Conservation (phyloP, 129 eudicot genomes). For the Mikania micrantha region DNA sequence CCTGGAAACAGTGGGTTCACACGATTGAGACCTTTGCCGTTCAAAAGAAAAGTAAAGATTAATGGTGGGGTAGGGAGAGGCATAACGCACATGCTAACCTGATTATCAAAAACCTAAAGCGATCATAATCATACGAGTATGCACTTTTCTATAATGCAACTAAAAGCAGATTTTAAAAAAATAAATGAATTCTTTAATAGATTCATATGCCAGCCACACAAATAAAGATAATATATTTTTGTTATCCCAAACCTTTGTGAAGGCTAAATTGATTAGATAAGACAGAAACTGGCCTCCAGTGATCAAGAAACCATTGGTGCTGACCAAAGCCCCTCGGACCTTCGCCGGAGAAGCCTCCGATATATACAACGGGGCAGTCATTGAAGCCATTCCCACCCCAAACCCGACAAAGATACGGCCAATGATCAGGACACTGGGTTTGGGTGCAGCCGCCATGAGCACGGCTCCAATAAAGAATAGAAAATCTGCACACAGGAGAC, state of each 20-base stretch:
- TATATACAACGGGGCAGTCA: slow-evolving; percentile 66
- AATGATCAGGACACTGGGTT: slow-evolving; percentile 38
- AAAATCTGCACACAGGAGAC: slow-evolving; percentile 49
- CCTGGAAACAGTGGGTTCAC: too few relatives aligned
- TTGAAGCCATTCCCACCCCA: slow-evolving; percentile 75
- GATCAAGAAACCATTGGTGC: slow-evolving; percentile 65
- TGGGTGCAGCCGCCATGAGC: slow-evolving; percentile 51
- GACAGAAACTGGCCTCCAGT: slow-evolving; percentile 76
- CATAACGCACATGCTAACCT: slow-evolving; percentile 25
- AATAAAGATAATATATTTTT: not conserved
- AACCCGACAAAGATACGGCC: slow-evolving; percentile 62
- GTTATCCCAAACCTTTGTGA: slow-evolving; percentile 45
- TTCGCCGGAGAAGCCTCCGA: slow-evolving; percentile 68
- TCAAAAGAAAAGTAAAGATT: slow-evolving; percentile 26
- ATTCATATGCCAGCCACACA: not conserved
- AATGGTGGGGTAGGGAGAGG: slow-evolving; percentile 14
- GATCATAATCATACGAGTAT: not conserved
- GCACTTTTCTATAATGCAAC: not conserved
- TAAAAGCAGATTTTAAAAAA: too few relatives aligned
- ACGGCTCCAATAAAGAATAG: slow-evolving; percentile 44
- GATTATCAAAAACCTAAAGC: not conserved
- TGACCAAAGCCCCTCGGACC: slow-evolving; percentile 57
- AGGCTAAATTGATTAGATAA: slow-evolving; percentile 63
- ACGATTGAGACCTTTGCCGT: too few relatives aligned
- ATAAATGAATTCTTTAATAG: not conserved